Percentiles rank a stretch among this genome's conserved stretches.
These are phyloP conservation scores for Colletotrichum paranaense DNA, from an alignment of 2,329 filamentous ascomycete species.

Conservation along the genomic window DNA sequence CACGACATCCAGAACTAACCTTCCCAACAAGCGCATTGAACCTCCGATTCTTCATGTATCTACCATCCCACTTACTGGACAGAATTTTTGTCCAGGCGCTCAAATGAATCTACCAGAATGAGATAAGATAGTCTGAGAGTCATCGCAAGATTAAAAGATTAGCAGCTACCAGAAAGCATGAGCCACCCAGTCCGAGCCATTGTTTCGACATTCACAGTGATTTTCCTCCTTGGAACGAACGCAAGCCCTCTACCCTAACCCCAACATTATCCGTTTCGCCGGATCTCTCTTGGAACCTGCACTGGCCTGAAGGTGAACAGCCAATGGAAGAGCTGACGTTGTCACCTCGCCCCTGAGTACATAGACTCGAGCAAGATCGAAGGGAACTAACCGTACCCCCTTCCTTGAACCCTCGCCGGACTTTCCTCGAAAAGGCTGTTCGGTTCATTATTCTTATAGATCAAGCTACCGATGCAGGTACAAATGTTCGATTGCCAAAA, in stretches of 20 bases:
- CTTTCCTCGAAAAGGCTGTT: neutral
- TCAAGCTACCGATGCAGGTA: neutral
- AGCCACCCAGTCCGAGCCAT: conserved; percentile 12
- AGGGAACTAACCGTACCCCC: neutral
- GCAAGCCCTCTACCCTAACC: neutral
- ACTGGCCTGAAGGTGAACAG: conserved; percentile 6
- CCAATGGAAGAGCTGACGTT: neutral
- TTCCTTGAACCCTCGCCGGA: neutral
- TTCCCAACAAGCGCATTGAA: too few relatives aligned
- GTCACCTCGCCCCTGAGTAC: neutral
- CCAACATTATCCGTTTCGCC: conserved; percentile 19
- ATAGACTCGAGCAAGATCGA: neutral
- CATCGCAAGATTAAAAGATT: neutral
- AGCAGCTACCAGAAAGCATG: neutral
- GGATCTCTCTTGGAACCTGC: neutral
- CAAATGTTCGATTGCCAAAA: neutral
- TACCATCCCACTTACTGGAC: neutral
- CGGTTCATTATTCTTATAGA: neutral
- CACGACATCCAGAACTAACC: too few relatives aligned
- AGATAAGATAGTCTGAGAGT: neutral
- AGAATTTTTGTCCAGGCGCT: neutral
- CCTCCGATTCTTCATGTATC: neutral
- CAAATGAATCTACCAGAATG: neutral
- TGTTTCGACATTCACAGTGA: conserved; percentile 6
- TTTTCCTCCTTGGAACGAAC: neutral